Conservation (phyloP, 441 rosid species). For the Erodium texanum region DNA sequence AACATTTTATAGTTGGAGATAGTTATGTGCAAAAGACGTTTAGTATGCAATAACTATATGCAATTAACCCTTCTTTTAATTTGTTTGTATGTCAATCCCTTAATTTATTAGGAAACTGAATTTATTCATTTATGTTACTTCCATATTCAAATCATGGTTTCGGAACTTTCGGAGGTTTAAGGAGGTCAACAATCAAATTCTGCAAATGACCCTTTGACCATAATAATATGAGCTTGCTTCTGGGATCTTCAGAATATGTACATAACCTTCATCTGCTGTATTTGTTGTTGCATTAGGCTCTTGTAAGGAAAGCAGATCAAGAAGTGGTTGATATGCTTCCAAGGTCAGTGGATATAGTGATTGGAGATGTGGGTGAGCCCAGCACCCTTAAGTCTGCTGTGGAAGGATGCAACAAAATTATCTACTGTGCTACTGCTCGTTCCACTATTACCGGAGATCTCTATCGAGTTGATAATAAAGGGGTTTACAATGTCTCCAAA, state of each 20-base stretch:
- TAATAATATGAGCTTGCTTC: neutral
- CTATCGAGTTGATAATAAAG: constrained; percentile 75
- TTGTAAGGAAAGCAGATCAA: constrained; percentile 70
- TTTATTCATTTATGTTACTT: neutral
- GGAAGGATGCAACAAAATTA: constrained; percentile 80
- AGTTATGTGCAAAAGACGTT: no score
- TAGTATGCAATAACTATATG: no score
- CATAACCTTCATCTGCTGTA: neutral
- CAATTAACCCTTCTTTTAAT: neutral
- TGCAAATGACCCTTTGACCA: neutral
- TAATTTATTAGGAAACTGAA: constrained; percentile 1
- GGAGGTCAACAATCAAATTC: neutral
- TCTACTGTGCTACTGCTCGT: constrained; percentile 92
- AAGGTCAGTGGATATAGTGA: constrained; percentile 71
- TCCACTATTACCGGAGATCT: constrained; percentile 85
- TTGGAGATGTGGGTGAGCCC: constrained; percentile 90
- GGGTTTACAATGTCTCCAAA: constrained; percentile 59
- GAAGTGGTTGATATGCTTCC: constrained; percentile 71
- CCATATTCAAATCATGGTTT: neutral
- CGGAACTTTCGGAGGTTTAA: neutral
- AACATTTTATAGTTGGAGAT: no score
- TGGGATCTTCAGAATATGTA: neutral
- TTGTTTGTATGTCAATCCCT: neutral
- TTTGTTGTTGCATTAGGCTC: constrained; percentile 33
- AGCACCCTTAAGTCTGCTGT: constrained; percentile 61